Conservation (phyloP, 257 asterid genomes). For the Leptodermis oblonga region DNA sequence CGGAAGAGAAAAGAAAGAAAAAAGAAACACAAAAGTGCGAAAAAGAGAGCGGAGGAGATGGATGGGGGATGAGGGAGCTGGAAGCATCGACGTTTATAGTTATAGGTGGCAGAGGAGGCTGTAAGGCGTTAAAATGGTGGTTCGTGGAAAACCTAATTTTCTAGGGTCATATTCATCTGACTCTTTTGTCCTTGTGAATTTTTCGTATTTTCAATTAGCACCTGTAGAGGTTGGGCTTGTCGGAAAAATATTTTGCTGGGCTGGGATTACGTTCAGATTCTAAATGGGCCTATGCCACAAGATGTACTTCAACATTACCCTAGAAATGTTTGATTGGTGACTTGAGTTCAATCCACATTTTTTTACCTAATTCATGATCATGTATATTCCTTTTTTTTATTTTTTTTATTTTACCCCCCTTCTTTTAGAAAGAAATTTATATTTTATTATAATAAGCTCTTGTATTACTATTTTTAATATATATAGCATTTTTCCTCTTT, state of each 20-base stretch:
- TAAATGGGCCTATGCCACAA: background rate
- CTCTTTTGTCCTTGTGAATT: background rate
- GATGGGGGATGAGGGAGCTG: background rate
- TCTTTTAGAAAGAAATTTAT: no score
- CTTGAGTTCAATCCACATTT: no score
- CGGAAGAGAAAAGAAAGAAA: background rate
- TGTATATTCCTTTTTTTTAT: no score
- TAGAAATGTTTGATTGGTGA: no score
- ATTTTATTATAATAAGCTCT: no score
- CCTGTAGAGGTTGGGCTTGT: background rate
- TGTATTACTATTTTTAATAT: no score
- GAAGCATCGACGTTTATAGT: background rate
- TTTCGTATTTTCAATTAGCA: background rate
- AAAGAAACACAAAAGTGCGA: background rate
- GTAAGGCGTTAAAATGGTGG: background rate
- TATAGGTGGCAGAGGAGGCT: background rate
- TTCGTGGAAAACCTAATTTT: background rate
- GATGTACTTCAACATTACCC: no score
- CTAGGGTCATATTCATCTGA: background rate
- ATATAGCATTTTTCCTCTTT: no score
- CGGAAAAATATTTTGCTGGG: no score
- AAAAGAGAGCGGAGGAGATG: background rate
- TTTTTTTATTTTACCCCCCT: no score
- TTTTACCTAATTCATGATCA: no score
- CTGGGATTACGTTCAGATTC: background rate